Evolutionary conservation across 768 basidiomycete species (phyloP).

Genomic region (Macrocybe gigantea): DNA sequence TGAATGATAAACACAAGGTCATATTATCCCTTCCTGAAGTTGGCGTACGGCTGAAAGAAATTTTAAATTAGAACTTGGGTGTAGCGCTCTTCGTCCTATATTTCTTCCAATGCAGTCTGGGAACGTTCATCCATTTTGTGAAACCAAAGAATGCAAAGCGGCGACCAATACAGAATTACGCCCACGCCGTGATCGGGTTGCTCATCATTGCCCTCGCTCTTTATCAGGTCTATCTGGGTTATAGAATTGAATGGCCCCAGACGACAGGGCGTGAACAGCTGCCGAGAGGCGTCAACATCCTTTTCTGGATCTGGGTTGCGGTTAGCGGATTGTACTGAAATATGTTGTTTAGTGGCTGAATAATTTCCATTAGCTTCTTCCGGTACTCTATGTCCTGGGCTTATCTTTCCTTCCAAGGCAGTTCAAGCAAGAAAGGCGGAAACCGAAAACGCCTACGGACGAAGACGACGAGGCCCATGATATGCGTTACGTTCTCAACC

Average conservation of each 20-base stretch:
- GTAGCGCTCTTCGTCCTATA: slow-evolving; percentile 45
- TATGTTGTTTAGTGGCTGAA: background rate
- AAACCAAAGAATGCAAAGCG: slow-evolving; percentile 31
- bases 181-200: slow-evolving; percentile 51
- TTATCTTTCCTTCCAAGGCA: slow-evolving; percentile 41
- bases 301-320: slow-evolving; percentile 45
- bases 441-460: slow-evolving; percentile 7
- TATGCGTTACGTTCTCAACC: background rate
- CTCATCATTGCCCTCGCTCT: slow-evolving; percentile 41
- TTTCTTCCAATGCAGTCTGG: slow-evolving; percentile 40
- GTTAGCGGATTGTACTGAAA: slow-evolving; percentile 23
- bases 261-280: slow-evolving; percentile 35
- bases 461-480: slow-evolving; percentile 7
- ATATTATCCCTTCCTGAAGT: background rate
- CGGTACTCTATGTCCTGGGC: slow-evolving; percentile 35
- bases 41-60: background rate
- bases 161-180: slow-evolving; percentile 50
- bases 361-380: slow-evolving; percentile 25
- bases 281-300: slow-evolving; percentile 26
- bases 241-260: slow-evolving; percentile 41
- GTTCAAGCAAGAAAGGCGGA: slow-evolving; percentile 37
- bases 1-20: slow-evolving; percentile 47
- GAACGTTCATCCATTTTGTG: slow-evolving; percentile 47
- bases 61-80: slow-evolving; percentile 36
- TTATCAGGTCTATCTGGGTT: slow-evolving; percentile 45